Conservation (phyloP, 2,329 filamentous ascomycete genomes). For the Xylariales sp. region DNA sequence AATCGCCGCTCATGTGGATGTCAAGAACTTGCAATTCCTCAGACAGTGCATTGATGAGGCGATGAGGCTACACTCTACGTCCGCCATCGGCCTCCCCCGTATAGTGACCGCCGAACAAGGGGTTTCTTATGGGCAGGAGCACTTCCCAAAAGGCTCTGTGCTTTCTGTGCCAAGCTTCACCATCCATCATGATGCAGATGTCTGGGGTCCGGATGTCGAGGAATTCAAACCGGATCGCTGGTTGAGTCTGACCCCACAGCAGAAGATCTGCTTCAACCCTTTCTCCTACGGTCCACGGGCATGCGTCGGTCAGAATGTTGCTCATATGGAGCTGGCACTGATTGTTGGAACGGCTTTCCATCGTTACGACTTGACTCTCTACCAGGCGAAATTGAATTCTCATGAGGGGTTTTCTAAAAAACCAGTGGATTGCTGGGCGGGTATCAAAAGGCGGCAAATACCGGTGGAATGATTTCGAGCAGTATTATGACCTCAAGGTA, state of each 20-base stretch:
- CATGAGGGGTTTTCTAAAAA: conserved; percentile 8
- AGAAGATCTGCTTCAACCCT: conserved; percentile 7
- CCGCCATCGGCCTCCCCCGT: conserved; percentile 3
- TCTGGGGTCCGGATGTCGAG: conserved; percentile 7
- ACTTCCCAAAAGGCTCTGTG: conserved; percentile 5
- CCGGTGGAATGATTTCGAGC: too few relatives aligned
- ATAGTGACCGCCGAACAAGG: conserved; percentile 1
- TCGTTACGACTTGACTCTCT: conserved; percentile 4
- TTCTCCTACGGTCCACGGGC: conserved; percentile 6
- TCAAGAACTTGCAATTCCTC: conserved; percentile 6
- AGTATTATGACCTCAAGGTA: too few relatives aligned
- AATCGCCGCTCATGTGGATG: conserved; percentile 1
- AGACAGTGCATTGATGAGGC: conserved; percentile 8
- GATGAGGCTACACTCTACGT: conserved; percentile 6
- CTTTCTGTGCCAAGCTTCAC: conserved; percentile 7
- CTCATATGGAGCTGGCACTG: conserved; percentile 6
- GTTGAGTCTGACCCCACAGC: conserved; percentile 1
- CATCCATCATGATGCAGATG: conserved; percentile 6
- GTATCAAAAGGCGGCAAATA: conserved; percentile 4
- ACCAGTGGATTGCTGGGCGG: conserved; percentile 4
- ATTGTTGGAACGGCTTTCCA: conserved; percentile 6
- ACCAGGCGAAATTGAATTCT: conserved; percentile 4
- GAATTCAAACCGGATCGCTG: conserved; percentile 9
- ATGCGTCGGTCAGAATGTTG: conserved; percentile 6
- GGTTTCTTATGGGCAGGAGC: conserved; percentile 1